Conservation (phyloP, 1,284 basidiomycete species). For the Nidula niveotomentosa region DNA sequence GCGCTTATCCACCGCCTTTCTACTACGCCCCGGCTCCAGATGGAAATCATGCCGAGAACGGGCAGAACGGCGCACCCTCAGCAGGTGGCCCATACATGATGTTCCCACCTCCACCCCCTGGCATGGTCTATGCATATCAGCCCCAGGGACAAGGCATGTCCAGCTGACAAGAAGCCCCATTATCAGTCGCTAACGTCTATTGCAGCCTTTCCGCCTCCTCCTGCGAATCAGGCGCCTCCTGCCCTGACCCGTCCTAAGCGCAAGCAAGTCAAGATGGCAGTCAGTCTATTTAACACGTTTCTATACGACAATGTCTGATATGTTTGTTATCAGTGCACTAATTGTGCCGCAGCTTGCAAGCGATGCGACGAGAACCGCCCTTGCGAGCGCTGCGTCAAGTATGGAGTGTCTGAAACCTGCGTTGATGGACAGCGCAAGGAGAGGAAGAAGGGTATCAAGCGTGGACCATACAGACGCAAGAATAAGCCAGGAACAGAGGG, state of each 20-base stretch:
- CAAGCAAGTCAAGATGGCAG: constrained; percentile 88
- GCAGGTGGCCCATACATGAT: constrained; percentile 47
- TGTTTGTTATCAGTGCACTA: constrained; percentile 59
- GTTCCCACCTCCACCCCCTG: constrained; percentile 46
- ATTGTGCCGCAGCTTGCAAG: constrained; percentile 85
- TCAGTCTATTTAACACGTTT: constrained; percentile 33
- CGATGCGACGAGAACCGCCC: constrained; percentile 81
- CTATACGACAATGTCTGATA: too few species aligned
- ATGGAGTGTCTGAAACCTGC: constrained; percentile 70
- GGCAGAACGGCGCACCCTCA: constrained; percentile 38
- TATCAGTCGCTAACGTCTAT: constrained; percentile 12
- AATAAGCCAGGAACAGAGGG: constrained; percentile 37
- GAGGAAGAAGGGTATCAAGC: constrained; percentile 83
- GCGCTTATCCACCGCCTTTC: constrained; percentile 48
- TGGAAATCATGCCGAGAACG: constrained; percentile 33
- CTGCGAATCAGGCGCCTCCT: constrained; percentile 15
- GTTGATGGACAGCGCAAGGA: constrained; percentile 80
- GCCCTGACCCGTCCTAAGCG: constrained; percentile 52
- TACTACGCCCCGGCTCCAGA: constrained; percentile 43
- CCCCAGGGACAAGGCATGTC: constrained; percentile 45
- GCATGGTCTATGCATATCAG: constrained; percentile 65
- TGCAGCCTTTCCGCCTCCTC: constrained; percentile 23
- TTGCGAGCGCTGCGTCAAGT: constrained; percentile 81
- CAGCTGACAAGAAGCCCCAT: neutral
- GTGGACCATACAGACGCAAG: constrained; percentile 84